Evolutionary conservation across 768 basidiomycete species (phyloP).

Genomic region (Lactarius sp.): DNA sequence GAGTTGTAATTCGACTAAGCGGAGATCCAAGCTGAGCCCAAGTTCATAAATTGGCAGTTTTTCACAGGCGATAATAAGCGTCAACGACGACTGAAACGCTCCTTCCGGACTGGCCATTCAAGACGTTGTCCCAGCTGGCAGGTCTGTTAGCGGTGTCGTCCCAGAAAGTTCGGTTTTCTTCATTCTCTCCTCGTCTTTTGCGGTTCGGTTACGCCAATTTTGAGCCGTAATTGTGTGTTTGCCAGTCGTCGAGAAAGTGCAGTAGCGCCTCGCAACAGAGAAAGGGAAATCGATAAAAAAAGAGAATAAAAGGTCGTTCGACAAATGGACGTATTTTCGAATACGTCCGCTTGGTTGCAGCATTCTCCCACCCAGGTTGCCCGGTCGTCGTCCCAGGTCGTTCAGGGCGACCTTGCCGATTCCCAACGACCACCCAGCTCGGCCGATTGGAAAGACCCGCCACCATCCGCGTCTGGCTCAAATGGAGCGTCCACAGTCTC

Average conservation of each 20-base stretch:
- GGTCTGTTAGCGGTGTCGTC: slow-evolving; percentile 24
- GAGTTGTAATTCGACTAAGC: slow-evolving; percentile 14
- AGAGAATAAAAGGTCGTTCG: slow-evolving; percentile 39
- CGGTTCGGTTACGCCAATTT: slow-evolving; percentile 23
- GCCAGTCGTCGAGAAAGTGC: slow-evolving; percentile 24
- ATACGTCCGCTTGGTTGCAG: slow-evolving; percentile 39
- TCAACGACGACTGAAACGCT: slow-evolving; percentile 21
- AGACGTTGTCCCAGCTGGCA: slow-evolving; percentile 22
- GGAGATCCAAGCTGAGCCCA: slow-evolving; percentile 22
- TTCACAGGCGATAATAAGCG: slow-evolving; percentile 16
- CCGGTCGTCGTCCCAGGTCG: slow-evolving; percentile 13
- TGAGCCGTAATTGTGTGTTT: slow-evolving; percentile 25
- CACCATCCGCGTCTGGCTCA: slow-evolving; percentile 27
- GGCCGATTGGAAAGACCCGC: slow-evolving; percentile 37
- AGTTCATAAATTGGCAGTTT: slow-evolving; percentile 3
- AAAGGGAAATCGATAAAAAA: slow-evolving; percentile 37
- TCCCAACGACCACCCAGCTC: slow-evolving; percentile 30
- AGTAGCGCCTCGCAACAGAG: slow-evolving; percentile 34
- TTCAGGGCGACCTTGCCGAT: slow-evolving; percentile 17
- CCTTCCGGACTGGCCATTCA: slow-evolving; percentile 22
- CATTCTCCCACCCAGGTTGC: slow-evolving; percentile 32
- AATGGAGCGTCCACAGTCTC: slow-evolving; percentile 29
- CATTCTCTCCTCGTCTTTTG: slow-evolving; percentile 23
- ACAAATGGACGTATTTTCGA: slow-evolving; percentile 44
- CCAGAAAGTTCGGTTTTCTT: slow-evolving; percentile 20